A percentile compares a stretch with the other conserved stretches of the same genome.
Conservation (phyloP, 2,329 filamentous ascomycete genomes). For the Colletotrichum sp. region DNA sequence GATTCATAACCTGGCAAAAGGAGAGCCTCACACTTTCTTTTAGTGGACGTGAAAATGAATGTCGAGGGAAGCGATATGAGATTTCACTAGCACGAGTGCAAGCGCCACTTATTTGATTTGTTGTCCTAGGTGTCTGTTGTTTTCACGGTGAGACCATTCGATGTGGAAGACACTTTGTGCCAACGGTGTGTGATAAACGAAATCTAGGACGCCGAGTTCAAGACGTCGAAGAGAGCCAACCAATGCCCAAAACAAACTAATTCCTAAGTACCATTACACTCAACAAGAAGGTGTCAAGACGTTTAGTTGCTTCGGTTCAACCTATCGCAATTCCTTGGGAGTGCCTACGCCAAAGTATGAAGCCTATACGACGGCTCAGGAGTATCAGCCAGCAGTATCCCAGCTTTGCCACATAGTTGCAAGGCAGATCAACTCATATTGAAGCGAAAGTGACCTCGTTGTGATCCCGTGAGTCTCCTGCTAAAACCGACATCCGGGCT, state of each 20-base stretch:
- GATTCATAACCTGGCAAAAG: not conserved
- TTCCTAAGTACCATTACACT: not conserved
- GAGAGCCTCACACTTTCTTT: not conserved
- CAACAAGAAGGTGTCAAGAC: not conserved
- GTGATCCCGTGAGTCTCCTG: not conserved
- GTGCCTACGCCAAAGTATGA: not conserved
- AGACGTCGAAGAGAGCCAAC: not conserved
- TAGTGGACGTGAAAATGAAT: not conserved
- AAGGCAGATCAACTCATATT: not conserved
- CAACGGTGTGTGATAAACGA: not conserved
- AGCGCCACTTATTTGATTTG: not conserved
- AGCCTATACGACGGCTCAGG: not conserved
- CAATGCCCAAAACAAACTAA: not conserved
- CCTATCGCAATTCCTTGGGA: not conserved
- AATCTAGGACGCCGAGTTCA: not conserved
- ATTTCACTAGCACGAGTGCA: not conserved
- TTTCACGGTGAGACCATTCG: not conserved
- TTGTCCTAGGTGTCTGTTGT: not conserved
- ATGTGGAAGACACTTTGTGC: not conserved
- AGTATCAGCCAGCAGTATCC: not conserved
- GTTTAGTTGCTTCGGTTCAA: not conserved
- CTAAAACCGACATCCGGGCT: not conserved
- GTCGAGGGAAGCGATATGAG: not conserved
- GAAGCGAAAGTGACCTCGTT: not conserved
- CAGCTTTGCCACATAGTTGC: not conserved